Conservation (phyloP, 2,329 filamentous ascomycete genomes). For the Dactylellina cionopaga region DNA sequence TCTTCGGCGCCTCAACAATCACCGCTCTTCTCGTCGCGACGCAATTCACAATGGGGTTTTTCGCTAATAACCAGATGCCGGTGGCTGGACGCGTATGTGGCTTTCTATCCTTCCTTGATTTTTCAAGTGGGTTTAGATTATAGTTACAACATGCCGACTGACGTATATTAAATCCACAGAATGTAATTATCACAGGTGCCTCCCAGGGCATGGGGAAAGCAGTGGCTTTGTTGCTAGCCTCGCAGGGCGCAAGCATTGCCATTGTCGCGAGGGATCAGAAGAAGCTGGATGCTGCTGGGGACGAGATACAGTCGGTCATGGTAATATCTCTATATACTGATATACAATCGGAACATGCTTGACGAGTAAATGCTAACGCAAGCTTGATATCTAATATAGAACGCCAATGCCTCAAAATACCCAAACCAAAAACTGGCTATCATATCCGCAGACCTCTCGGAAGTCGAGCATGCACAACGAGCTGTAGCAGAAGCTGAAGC, state of each 20-base stretch:
- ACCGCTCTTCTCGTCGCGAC: conserved; percentile 32
- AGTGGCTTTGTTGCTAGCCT: conserved; percentile 76
- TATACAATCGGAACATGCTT: not conserved
- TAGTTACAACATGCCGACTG: too few relatives aligned
- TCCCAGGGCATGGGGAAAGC: conserved; percentile 91
- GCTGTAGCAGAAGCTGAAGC: conserved; percentile 25
- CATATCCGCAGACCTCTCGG: conserved; percentile 83
- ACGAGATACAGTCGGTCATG: conserved; percentile 69
- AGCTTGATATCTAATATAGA: not conserved
- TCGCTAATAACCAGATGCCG: conserved; percentile 79
- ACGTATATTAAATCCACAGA: too few relatives aligned
- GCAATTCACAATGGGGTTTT: conserved; percentile 71
- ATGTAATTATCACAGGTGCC: conserved; percentile 85
- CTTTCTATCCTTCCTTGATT: not conserved
- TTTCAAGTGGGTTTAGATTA: conserved; percentile 17
- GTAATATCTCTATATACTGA: too few relatives aligned
- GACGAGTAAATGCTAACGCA: not conserved
- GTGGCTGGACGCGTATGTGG: conserved; percentile 81
- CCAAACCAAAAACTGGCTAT: conserved; percentile 80
- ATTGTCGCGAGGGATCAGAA: conserved; percentile 80
- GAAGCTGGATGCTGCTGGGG: conserved; percentile 78
- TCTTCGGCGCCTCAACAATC: conserved; percentile 22
- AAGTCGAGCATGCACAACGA: conserved; percentile 70
- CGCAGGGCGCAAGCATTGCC: conserved; percentile 85
- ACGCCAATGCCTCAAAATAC: conserved; percentile 68